Percentiles rank a stretch among this genome's conserved stretches.
These are phyloP conservation scores for Naganishia kalamii DNA, from an alignment of 768 basidiomycete genomes.

Conservation along the genomic window DNA sequence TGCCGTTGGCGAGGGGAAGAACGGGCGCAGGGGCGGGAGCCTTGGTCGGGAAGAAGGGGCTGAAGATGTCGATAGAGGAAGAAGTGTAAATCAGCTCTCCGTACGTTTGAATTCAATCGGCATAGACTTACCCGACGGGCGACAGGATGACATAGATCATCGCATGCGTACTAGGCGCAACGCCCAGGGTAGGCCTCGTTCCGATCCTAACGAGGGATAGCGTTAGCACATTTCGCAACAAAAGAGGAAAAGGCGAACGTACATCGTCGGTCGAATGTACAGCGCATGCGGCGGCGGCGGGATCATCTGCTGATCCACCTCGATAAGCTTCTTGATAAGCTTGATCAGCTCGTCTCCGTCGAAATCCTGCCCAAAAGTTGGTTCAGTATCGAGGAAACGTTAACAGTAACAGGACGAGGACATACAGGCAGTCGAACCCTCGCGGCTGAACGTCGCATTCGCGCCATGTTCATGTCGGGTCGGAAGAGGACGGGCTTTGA, in stretches of 20 bases:
- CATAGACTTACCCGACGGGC: slow-evolving; percentile 26
- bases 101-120: neutral
- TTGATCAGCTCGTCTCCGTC: slow-evolving; percentile 26
- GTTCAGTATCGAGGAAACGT: neutral
- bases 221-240: neutral
- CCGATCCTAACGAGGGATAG: slow-evolving; percentile 30
- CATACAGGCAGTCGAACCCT: slow-evolving; percentile 29
- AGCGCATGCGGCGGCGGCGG: slow-evolving; percentile 31
- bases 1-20: slow-evolving; percentile 8
- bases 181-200: slow-evolving; percentile 29
- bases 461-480: slow-evolving; percentile 35
- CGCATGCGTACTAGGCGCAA: slow-evolving; percentile 26
- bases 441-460: slow-evolving; percentile 28
- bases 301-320: slow-evolving; percentile 28
- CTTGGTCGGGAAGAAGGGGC: slow-evolving; percentile 30
- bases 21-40: neutral
- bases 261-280: slow-evolving; percentile 26
- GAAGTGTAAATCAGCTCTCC: neutral
- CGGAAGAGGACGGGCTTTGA: slow-evolving; percentile 25
- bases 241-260: neutral
- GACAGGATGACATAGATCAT: slow-evolving; percentile 31
- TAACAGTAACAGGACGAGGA: neutral
- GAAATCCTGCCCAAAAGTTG: slow-evolving; percentile 20
- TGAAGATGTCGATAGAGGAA: too few species aligned
- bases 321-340: slow-evolving; percentile 28